A percentile compares a stretch with the other conserved stretches of the same genome.
Evolutionary conservation across 1,284 basidiomycete genomes (phyloP).

Genomic region (Cryptococcus sp.): DNA sequence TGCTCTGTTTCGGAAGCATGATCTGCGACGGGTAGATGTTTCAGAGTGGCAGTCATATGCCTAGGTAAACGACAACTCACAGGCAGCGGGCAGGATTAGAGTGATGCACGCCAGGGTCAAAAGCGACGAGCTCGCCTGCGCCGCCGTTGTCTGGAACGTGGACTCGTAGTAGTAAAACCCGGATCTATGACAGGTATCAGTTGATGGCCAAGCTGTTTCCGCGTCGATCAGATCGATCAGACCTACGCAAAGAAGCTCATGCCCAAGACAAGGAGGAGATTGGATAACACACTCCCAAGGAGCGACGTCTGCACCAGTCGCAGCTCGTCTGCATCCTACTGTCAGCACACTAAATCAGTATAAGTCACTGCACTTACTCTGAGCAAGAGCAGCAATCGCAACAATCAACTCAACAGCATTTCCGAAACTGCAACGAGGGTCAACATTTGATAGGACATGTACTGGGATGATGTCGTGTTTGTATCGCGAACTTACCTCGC

Average conservation of each 20-base stretch:
- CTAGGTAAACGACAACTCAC: conserved; percentile 44
- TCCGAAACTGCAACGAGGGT: conserved; percentile 40
- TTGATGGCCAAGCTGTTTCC: neutral
- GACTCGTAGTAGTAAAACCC: conserved; percentile 67
- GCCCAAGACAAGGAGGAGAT: conserved; percentile 80
- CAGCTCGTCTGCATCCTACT: conserved; percentile 60
- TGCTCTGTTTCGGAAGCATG: conserved; percentile 37
- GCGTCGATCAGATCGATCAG: conserved; percentile 6
- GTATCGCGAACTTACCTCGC: conserved; percentile 65
- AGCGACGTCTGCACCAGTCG: conserved; percentile 80
- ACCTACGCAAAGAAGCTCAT: conserved; percentile 76
- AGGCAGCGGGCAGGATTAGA: conserved; percentile 87
- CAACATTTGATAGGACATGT: neutral
- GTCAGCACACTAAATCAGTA: conserved; percentile 2
- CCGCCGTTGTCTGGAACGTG: conserved; percentile 73
- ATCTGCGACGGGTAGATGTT: conserved; percentile 12
- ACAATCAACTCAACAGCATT: conserved; percentile 68
- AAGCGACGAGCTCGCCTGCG: conserved; percentile 72
- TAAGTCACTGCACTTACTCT: conserved; percentile 56
- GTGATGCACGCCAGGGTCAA: conserved; percentile 88
- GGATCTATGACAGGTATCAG: conserved; percentile 20
- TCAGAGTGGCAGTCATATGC: conserved; percentile 1
- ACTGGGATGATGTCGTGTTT: neutral
- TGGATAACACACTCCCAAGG: conserved; percentile 67
- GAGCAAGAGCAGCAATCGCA: conserved; percentile 74